A percentile compares a stretch with the other conserved stretches of the same genome.
These are phyloP conservation scores for Phytophthora meadii DNA, from an alignment of 352 stramenopile genomes.

Conservation along the genomic window DNA sequence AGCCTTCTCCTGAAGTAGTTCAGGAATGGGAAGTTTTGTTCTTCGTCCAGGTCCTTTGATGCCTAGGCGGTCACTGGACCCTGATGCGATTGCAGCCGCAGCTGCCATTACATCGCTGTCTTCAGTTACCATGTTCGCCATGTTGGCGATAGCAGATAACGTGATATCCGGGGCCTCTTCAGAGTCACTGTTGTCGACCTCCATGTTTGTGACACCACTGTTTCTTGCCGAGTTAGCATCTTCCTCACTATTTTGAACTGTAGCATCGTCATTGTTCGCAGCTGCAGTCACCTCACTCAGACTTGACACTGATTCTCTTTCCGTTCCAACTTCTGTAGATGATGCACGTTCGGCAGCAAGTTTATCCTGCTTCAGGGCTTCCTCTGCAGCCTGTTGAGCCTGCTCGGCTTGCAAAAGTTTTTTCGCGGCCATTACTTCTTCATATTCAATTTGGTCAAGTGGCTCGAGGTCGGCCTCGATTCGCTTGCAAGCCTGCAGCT, in stretches of 20 bases:
- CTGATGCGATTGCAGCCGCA: constrained; percentile 55
- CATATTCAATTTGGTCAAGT: constrained; percentile 74
- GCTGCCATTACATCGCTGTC: constrained; percentile 75
- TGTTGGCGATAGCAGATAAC: constrained; percentile 85
- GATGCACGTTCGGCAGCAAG: constrained; percentile 51
- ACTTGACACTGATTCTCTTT: constrained; percentile 33
- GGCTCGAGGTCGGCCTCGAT: constrained; percentile 75
- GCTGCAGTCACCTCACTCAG: constrained; percentile 22
- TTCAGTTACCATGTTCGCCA: constrained; percentile 89
- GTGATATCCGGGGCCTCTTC: constrained; percentile 82
- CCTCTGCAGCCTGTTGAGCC: constrained; percentile 57
- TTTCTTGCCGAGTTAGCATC: constrained; percentile 27
- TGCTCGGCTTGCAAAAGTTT: constrained; percentile 46
- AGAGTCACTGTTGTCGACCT: constrained; percentile 83
- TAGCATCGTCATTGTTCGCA: constrained; percentile 23
- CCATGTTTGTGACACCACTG: constrained; percentile 67
- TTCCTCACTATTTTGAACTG: constrained; percentile 38
- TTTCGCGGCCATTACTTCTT: constrained; percentile 57
- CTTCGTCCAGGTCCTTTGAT: constrained; percentile 48
- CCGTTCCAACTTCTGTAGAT: constrained; percentile 27
- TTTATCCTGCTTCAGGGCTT: constrained; percentile 50
- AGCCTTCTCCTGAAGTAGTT: constrained; percentile 42
- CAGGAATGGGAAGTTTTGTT: constrained; percentile 36
- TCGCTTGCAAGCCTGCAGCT: constrained; percentile 59
- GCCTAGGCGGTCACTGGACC: constrained; percentile 41